Evolutionary conservation across 768 basidiomycete species (phyloP).

Genomic region (Neoboletus subvelutipes): DNA sequence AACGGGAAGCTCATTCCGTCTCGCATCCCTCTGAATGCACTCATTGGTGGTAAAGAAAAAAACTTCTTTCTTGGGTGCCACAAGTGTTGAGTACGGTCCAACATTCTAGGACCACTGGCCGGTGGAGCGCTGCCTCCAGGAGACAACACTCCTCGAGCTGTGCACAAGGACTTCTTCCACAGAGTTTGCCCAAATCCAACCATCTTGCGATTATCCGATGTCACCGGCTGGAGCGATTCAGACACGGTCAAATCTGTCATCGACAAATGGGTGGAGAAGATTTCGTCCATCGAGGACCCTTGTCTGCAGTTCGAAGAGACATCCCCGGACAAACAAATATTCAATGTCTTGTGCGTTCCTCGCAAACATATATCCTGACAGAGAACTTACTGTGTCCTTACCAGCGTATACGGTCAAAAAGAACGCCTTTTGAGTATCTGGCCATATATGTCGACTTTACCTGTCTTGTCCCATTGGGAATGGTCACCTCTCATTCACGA

Average conservation of each 20-base stretch:
- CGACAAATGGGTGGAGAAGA: neutral
- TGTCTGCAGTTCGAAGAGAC: constrained; percentile 1
- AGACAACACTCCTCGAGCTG: neutral
- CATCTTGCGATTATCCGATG: constrained; percentile 2
- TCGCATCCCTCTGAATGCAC: neutral
- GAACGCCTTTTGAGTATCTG: constrained; percentile 1
- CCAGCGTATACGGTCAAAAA: neutral
- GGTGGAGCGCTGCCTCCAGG: neutral
- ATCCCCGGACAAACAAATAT: neutral
- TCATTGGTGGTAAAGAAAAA: neutral
- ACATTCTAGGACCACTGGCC: neutral
- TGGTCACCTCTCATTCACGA: neutral
- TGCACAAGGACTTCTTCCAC: constrained; percentile 1
- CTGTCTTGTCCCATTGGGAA: neutral
- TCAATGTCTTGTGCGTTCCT: neutral
- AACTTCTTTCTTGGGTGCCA: neutral
- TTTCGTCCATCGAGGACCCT: neutral
- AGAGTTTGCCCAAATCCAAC: neutral
- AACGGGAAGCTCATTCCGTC: constrained; percentile 1
- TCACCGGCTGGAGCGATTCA: neutral
- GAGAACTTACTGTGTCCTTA: neutral
- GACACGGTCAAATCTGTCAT: neutral
- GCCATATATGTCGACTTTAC: neutral
- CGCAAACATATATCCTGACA: neutral
- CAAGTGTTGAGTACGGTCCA: neutral